Conservation (phyloP, 2,329 filamentous ascomycete species). For the Nemania sp. region DNA sequence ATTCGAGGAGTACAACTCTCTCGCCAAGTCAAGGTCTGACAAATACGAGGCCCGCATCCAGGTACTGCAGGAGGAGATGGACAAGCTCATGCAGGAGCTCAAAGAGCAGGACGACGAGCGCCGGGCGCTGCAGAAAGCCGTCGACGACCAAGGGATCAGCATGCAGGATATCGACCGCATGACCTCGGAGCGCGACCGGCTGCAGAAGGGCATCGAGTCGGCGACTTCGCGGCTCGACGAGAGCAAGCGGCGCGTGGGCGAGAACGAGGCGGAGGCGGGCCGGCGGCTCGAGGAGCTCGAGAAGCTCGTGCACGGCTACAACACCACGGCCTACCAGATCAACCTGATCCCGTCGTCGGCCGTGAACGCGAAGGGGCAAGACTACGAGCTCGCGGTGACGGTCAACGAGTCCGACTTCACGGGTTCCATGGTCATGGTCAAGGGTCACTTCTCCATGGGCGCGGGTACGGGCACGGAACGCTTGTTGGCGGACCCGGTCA, state of each 20-base stretch:
- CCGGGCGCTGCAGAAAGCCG: slow-evolving; percentile 75
- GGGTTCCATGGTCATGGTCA: slow-evolving; percentile 60
- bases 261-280: slow-evolving; percentile 87
- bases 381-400: slow-evolving; percentile 85
- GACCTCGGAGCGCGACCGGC: slow-evolving; percentile 89
- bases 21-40: slow-evolving; percentile 80
- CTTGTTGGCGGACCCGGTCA: slow-evolving; percentile 77
- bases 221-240: slow-evolving; percentile 79
- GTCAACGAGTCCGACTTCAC: slow-evolving; percentile 81
- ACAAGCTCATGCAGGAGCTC: slow-evolving; percentile 75
- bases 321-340: slow-evolving; percentile 91
- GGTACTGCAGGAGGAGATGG: slow-evolving; percentile 83
- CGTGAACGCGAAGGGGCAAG: slow-evolving; percentile 78
- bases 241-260: slow-evolving; percentile 76
- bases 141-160: slow-evolving; percentile 92
- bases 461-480: slow-evolving; percentile 66
- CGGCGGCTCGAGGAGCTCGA: slow-evolving; percentile 91
- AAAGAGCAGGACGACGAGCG: slow-evolving; percentile 83
- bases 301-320: slow-evolving; percentile 85
- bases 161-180: slow-evolving; percentile 99
- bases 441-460: slow-evolving; percentile 45
- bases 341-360: slow-evolving; percentile 85
- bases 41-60: slow-evolving; percentile 83
- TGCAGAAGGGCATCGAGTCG: slow-evolving; percentile 85
- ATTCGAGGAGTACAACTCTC: slow-evolving; percentile 91